Percentiles rank a stretch among this genome's conserved stretches.
These are phyloP conservation scores for Closterium sp. DNA, from an alignment of 139 green algal species.

Conservation along the genomic window DNA sequence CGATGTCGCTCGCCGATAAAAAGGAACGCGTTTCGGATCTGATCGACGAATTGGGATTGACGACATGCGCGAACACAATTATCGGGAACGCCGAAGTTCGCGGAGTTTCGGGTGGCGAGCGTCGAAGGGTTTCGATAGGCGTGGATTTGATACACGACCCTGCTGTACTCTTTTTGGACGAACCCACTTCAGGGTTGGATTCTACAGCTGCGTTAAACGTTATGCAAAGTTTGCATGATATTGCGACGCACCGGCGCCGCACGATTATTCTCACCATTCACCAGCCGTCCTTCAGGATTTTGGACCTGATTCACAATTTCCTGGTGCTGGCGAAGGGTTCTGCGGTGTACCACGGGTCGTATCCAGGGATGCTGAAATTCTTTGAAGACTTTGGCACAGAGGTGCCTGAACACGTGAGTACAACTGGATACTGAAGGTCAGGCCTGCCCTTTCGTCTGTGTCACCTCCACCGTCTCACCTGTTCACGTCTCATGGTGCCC, in stretches of 20 bases:
- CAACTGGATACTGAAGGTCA: not conserved
- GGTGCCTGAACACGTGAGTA: conserved; percentile 43
- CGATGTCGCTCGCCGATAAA: conserved; percentile 22
- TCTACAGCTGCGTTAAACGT: conserved; percentile 66
- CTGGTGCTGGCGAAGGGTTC: conserved; percentile 18
- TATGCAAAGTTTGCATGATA: conserved; percentile 53
- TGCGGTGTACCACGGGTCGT: conserved; percentile 19
- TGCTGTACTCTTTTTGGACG: conserved; percentile 80
- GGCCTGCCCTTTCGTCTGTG: not conserved
- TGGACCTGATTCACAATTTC: conserved; percentile 46
- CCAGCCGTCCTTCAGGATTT: conserved; percentile 73
- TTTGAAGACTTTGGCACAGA: conserved; percentile 28
- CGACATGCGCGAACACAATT: conserved; percentile 14
- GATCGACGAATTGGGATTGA: conserved; percentile 10
- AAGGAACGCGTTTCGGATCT: conserved; percentile 17
- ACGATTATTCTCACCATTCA: conserved; percentile 88
- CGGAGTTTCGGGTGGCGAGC: conserved; percentile 76
- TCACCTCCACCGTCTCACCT: not conserved
- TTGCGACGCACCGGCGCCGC: conserved; percentile 58
- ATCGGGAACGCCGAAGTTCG: conserved; percentile 40
- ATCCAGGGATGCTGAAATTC: conserved; percentile 13
- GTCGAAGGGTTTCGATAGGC: conserved; percentile 80
- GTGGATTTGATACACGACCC: conserved; percentile 58
- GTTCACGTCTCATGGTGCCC: not conserved
- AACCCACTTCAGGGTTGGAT: conserved; percentile 75